Evolutionary conservation across 106 monocot genomes (phyloP), one percentile per base, ranked within the genome.

Genomic region (Agapanthus africanus): DNA sequence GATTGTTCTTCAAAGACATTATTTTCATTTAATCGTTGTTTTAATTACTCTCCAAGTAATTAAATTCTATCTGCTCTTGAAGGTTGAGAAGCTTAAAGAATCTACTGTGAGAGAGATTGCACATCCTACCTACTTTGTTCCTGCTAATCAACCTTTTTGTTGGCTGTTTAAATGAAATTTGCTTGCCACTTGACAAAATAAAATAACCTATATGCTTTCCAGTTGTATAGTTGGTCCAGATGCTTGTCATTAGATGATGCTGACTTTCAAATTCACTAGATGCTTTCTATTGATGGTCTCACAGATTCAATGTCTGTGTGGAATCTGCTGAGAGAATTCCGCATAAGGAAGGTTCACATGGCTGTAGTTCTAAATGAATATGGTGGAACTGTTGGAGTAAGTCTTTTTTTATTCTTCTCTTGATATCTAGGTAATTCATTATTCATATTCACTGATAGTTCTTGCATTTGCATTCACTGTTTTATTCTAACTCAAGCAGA

Each of bases 271-370:
- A 40, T 68, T 32, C n/a, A 22, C 21, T 1, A 16, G 34, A 64
- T 64, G 23, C 14, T 62, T 68, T 61, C 40, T 65, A 59, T 38
- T 74, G 11, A 21, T 44, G 30, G 37, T 62, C 33, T 76, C 59
- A 39, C 85, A 95, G 95, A 95, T 84, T 95, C 88, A 70, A 95
- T 95, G 95, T 91, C 88, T 70, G 95, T 95, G 32, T 95, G 95
- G 95, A 88, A 88, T 66, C 70, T 95, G 34, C 73, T 95, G 62
- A 88, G 95, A 76, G 95, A 91, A 59, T 91, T 95, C 60, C 95
- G 91, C 34, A 82, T 91, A 57, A 84, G 91, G 78, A 86, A 95
- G 72, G 95, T 95, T 71, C 91, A 95, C 80, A 88, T 95, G 95
- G 95, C 95, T 41, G 84, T 91, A 26, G 95, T 95, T 68, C 84